Evolutionary conservation across 371 early-diverging fungal species (phyloP), one percentile per base, ranked within the genome.

Genomic region (Rhizomucor pusillus): DNA sequence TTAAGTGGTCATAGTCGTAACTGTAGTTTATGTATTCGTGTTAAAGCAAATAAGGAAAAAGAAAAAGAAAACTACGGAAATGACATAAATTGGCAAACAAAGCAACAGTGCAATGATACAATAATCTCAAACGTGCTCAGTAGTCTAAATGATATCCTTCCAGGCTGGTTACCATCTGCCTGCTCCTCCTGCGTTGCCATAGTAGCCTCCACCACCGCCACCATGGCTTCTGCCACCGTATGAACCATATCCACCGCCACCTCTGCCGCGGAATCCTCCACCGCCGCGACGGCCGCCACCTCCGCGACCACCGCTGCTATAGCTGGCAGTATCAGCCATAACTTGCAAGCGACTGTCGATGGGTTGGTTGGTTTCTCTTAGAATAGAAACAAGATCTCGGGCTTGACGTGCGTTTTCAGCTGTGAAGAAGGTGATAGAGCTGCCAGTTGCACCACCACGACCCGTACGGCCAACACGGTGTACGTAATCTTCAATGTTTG

Each of bases 381-480:
- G 74, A 63, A 99, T 95, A 50, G 85, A 85, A 24, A 94, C 82
- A 52, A 99, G 84, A 47, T 94, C 95, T 61, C 85, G 82, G 43
- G 99, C 94, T 65, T 89, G 88, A 61, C 89, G 89, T 50, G 84
- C 81, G 75, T 99, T 96, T 20, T 92, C 97, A 40, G 83, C 69
- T 1, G 99, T 95, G 76, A 99, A 97, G 86, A 96, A 99, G 18
- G 99, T 97, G 69, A 92, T 84, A 16, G 99, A 88, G 12, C 91
- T 84, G 33, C 99, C 99, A n/a, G 89, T 89, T 44, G 86, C 85
- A 20, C 90, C 93, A 54, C 97, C 98, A 83, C 99, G 96, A 63
- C 99, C 99, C 23, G 99, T 99, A 80, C 99, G 90, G 54, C 99
- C 99, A 57, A 99, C 98, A 63, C 99, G 90, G 76, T 99, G 99